Conservation (phyloP, 257 asterid species). For the Ophiorrhiza pumila region DNA sequence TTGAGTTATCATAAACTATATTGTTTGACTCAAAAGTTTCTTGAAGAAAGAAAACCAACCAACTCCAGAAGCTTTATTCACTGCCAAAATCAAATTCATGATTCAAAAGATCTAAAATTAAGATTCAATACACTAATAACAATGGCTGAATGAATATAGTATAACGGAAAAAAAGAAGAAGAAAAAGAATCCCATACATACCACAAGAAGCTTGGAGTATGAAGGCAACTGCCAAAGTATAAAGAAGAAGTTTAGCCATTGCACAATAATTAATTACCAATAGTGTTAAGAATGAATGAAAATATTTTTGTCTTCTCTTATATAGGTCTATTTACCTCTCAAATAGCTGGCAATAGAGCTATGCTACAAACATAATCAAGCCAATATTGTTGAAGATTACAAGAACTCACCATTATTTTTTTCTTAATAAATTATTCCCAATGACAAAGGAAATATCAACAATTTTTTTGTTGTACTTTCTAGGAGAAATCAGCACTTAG, state of each 20-base stretch:
- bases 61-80: too few relatives aligned
- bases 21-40: background rate
- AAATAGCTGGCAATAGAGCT: background rate
- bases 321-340: background rate
- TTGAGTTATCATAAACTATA: background rate
- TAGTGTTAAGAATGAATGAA: background rate
- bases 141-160: background rate
- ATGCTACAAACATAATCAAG: background rate
- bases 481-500: background rate
- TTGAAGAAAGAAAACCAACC: background rate
- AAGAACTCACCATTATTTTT: background rate
- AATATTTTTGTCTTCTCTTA: background rate
- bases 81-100: background rate
- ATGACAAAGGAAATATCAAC: background rate
- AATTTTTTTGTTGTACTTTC: background rate
- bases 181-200: constrained; percentile 5
- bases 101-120: too few relatives aligned
- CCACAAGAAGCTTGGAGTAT: constrained; percentile 27
- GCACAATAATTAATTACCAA: background rate
- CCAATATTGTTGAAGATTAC: background rate
- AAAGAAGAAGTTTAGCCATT: constrained; percentile 22
- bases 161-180: background rate
- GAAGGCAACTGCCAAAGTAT: constrained; percentile 11
- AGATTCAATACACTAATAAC: background rate
- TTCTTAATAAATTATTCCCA: background rate